phyloP scores from a whole-genome alignment of 371 early-diverging fungal genomes.

The Caulochytrium protostelioides region DNA sequence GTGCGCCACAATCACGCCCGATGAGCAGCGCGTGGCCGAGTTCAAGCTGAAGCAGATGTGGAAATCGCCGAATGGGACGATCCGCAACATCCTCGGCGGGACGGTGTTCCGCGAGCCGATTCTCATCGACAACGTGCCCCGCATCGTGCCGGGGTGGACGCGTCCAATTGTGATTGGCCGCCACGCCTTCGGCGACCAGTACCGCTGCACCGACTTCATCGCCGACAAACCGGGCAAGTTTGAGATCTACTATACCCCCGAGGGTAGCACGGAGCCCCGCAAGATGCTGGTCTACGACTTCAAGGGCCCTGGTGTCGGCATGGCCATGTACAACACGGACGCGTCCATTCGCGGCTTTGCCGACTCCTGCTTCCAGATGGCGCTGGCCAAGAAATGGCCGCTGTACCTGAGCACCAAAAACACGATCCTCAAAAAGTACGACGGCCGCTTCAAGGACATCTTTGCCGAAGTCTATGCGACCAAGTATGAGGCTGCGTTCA shows the following conservation, averaged over 20 bases:
- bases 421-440: slow-evolving; percentile 90
- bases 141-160: slow-evolving; percentile 82
- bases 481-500: slow-evolving; percentile 46
- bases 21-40: slow-evolving; percentile 81
- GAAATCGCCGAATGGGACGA: slow-evolving; percentile 92
- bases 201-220: slow-evolving; percentile 83
- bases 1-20: slow-evolving; percentile 98
- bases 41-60: slow-evolving; percentile 89
- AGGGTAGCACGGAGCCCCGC: slow-evolving; percentile 37
- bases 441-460: slow-evolving; percentile 94
- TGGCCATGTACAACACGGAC: slow-evolving; percentile 89
- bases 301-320: slow-evolving; percentile 60
- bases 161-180: slow-evolving; percentile 88
- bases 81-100: slow-evolving; percentile 87
- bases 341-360: slow-evolving; percentile 79
- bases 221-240: slow-evolving; percentile 71
- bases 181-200: slow-evolving; percentile 95
- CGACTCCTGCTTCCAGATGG: slow-evolving; percentile 81
- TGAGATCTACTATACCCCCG: slow-evolving; percentile 68
- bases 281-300: slow-evolving; percentile 57
- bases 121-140: slow-evolving; percentile 62
- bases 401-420: slow-evolving; percentile 91
- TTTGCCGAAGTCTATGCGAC: slow-evolving; percentile 62
- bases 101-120: slow-evolving; percentile 97
- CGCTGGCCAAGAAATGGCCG: slow-evolving; percentile 60